A percentile compares a stretch with the other conserved stretches of the same genome.
phyloP scores from a whole-genome alignment of 345 rosid genomes.

The Rhizophora mangle region DNA sequence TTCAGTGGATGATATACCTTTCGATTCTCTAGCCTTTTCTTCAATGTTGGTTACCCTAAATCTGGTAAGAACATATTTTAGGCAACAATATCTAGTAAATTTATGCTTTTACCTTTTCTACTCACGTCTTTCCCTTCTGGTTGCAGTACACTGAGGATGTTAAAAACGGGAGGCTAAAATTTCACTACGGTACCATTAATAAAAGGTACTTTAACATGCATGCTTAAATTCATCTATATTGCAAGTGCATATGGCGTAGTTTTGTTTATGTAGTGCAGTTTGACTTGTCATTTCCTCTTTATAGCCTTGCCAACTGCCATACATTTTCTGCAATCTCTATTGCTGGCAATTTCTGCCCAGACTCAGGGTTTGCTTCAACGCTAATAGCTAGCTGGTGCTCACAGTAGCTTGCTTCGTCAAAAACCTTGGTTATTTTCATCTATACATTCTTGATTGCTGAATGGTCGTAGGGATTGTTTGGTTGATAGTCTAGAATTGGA shows the following conservation, averaged over 20 bases:
- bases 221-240: too few relatives aligned
- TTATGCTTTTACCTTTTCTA: neutral
- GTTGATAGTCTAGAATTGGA: too few relatives aligned
- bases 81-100: slow-evolving; percentile 4
- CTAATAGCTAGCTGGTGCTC: neutral
- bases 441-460: neutral
- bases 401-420: neutral
- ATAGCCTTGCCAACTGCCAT: too few relatives aligned
- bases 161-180: slow-evolving; percentile 55
- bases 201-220: slow-evolving; percentile 50
- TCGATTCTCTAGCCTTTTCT: slow-evolving; percentile 88
- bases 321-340: too few relatives aligned
- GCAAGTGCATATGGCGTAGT: too few relatives aligned
- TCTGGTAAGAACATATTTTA: slow-evolving; percentile 49
- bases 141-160: slow-evolving; percentile 81
- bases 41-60: slow-evolving; percentile 78
- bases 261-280: too few relatives aligned
- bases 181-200: slow-evolving; percentile 87
- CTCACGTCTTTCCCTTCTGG: slow-evolving; percentile 12
- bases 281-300: too few relatives aligned
- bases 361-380: neutral
- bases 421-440: neutral
- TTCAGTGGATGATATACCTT: slow-evolving; percentile 74
- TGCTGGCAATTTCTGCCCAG: too few relatives aligned
- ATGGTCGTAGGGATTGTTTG: neutral